Evolutionary conservation across 2,329 filamentous ascomycete genomes (phyloP).

Genomic region (Fusarium sp.): DNA sequence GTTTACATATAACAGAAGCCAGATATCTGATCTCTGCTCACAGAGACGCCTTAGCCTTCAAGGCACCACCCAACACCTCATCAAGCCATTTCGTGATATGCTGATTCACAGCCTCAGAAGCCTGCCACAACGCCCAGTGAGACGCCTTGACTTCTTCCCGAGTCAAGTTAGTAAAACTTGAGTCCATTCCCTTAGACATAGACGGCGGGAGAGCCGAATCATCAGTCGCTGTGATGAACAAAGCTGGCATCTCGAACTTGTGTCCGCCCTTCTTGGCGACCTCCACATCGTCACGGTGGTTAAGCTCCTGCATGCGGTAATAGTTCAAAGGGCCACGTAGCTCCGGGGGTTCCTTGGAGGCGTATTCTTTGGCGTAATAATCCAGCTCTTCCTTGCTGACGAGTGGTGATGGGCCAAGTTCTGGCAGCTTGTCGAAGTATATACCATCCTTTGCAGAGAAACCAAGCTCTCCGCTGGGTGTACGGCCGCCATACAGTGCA

Average conservation of each 20-base stretch:
- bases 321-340: conserved; percentile 86
- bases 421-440: conserved; percentile 71
- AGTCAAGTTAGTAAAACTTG: conserved; percentile 73
- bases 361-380: conserved; percentile 80
- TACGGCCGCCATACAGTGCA: conserved; percentile 76
- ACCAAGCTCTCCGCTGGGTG: conserved; percentile 64
- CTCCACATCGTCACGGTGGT: conserved; percentile 79
- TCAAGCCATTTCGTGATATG: conserved; percentile 75
- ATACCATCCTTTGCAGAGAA: conserved; percentile 74
- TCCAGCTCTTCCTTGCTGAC: conserved; percentile 78
- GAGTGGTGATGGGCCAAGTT: conserved; percentile 68
- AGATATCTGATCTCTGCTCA: conserved; percentile 6
- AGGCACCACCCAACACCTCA: conserved; percentile 55
- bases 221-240: conserved; percentile 79
- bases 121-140: conserved; percentile 89
- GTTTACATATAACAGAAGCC: not conserved
- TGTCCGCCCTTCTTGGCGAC: conserved; percentile 68
- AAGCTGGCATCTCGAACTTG: conserved; percentile 70
- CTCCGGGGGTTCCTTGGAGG: conserved; percentile 67
- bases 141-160: conserved; percentile 73
- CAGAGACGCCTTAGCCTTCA: conserved; percentile 51
- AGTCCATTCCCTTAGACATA: conserved; percentile 79
- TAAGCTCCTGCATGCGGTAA: conserved; percentile 82
- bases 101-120: conserved; percentile 76
- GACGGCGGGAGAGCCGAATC: conserved; percentile 80